Evolutionary conservation across 192 early-diverging fungal species (phyloP), one percentile per base, ranked within the genome.

Genomic region (Jimgerdemannia lactiflua): DNA sequence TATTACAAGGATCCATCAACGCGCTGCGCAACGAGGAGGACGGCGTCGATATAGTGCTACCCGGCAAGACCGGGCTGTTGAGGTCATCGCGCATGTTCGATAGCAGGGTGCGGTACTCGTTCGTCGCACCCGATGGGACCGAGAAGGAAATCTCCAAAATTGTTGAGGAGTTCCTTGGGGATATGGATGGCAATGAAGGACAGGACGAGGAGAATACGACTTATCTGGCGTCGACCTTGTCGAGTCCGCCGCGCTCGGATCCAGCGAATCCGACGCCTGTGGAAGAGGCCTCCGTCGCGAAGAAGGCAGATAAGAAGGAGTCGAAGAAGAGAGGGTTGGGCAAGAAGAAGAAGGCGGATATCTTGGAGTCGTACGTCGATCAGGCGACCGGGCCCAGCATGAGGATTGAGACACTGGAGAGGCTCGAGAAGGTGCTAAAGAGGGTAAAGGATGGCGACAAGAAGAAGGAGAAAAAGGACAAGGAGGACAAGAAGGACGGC

Each of bases 101-200:
- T 68, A 41, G 40, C 67, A 68, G 9, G 19, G 40, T 68, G 40
- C 67, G 67, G 9, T 68, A 68, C 18, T 68, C 67, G 19, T 68
- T 68, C 19, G 67, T 68, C 18, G 67, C 29, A 8, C 67, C 67
- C 29, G 40, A 41, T 18, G 67, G 67, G 6, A 68, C 19, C 6
- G 67, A 68, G 67, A 68, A 20, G 29, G 67, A 68, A 19, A 68
- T 68, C 67, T 39, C 29, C 6, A 68, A 6, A 6, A 20, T 68
- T 1, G 18, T 68, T 9, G 67, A 68, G 40, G 67, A 68, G 6
- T 14, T 68, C 19, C 67, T 68, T 9, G 67, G 67, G 7, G 67
- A 41, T 9, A 68, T 68, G 67, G 40, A 19, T 68, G 29, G 9
- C 67, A 4, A 68, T 68, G 40, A 59, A 6, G 0, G 6, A 59